These are phyloP conservation scores for Tetraselmis striata DNA, from an alignment of 139 green algal genomes.

Conservation along the genomic window DNA sequence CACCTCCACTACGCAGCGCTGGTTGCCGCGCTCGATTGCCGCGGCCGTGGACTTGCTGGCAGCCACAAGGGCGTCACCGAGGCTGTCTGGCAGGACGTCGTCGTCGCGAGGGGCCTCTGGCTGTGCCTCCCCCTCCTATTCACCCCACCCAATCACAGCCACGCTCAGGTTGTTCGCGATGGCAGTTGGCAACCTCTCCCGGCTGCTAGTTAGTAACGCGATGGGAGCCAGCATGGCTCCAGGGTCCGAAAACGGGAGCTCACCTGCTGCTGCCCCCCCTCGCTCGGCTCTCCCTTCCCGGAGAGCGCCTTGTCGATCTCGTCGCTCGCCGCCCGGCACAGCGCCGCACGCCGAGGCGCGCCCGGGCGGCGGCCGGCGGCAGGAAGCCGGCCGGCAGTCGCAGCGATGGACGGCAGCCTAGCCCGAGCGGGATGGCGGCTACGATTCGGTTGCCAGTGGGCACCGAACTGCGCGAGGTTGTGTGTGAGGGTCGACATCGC, in stretches of 20 bases:
- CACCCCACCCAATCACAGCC: too few relatives aligned
- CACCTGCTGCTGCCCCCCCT: not conserved
- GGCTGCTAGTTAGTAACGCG: too few relatives aligned
- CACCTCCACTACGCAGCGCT: slow-evolving; percentile 73
- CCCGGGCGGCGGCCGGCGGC: too few relatives aligned
- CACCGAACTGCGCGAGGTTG: too few relatives aligned
- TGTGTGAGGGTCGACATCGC: too few relatives aligned
- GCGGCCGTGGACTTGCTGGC: slow-evolving; percentile 49
- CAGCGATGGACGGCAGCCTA: not conserved
- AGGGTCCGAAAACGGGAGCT: too few relatives aligned
- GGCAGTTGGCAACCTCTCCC: too few relatives aligned
- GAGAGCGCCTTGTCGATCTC: not conserved
- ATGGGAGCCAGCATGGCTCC: too few relatives aligned
- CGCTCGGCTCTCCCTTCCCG: not conserved
- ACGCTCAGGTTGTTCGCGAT: too few relatives aligned
- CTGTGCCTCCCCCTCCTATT: not conserved
- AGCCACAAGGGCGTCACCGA: slow-evolving; percentile 59
- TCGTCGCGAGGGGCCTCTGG: not conserved
- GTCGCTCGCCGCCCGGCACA: not conserved
- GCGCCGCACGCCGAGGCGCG: not conserved
- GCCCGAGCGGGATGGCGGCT: too few relatives aligned
- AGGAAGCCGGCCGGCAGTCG: not conserved
- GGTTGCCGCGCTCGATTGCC: slow-evolving; percentile 53
- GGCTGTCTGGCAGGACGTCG: slow-evolving; percentile 69
- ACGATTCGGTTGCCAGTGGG: too few relatives aligned